Evolutionary conservation across 805 yeast species (phyloP), one percentile per base, ranked within the genome.

Genomic region (Priceomyces haplophilus): DNA sequence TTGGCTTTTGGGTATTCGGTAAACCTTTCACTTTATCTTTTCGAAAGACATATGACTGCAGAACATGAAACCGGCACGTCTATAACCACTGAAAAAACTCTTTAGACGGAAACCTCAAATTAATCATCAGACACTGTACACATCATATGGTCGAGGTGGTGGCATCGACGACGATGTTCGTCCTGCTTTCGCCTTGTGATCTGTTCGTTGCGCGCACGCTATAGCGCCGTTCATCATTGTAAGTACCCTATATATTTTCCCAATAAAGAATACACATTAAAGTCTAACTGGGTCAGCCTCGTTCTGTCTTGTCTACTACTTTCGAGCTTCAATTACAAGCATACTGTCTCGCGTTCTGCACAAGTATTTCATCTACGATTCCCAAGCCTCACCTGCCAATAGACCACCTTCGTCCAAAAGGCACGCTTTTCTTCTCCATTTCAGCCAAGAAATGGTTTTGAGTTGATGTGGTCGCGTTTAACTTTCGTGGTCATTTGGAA

Each of bases 1-100:
- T 62, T 85, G 34, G 17, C 75, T 3, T 80, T 80, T 63, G 88
- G 88, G 13, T 77, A 75, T 56, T 39, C 72, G 7, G 79, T 79
- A 18, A 73, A 79, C 8, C 15, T 59, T 1, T 53, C 70, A 1
- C 73, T 81, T 30, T 82, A 82, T 54, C 45, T 56, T 37, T 38
- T 60, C 7, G 31, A 27, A 10, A 27, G 31, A 27, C 31, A 27
- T 12, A 27, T 12, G 15, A 15, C 8, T 11, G 8, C 31, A 27
- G 73, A 73, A 12, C 15, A 27, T 27, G 31, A 12, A 10, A 10
- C 31, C n/a, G 31, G 5, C n/a, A 27, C 31, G n/a, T 10, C n/a
- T n/a, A 10, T 15, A 27, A 27, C 8, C 31, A 27, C 24, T 8
- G 24, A 21, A 7, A 21, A 21, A 8, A 21, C 8, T 21, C 6